Evolutionary conservation across 164 flowering plant genomes (phyloP), one percentile per base, ranked within the genome.

Genomic region (Sedum album): DNA sequence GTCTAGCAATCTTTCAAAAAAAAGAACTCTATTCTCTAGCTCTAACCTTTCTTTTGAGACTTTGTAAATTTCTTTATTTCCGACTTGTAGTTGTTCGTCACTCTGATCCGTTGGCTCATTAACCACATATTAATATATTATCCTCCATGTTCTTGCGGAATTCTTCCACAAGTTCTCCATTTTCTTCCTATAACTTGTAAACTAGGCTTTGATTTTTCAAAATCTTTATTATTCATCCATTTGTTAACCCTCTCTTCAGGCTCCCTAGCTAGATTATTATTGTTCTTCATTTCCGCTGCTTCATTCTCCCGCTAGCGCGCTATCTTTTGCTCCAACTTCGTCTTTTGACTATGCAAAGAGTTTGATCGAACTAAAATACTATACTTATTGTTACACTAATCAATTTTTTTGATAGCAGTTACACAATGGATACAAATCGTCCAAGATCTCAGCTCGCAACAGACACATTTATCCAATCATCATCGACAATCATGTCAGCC

Each of bases 71-170:
- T 35, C 38, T 35, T 35, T 35, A 35, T 35, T 35, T 35, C 7
- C 38, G 7, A 35, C 38, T 3, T 35, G 88, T 25, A 88, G 66
- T 33, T 84, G 84, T 70, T 90, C 96, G 90, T 82, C 8, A 85
- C 82, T 25, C 70, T 69, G 72, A 90, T 84, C 70, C 88, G 81
- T 75, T 75, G 80, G 69, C 69, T 73, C 42, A 82, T 62, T 20
- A 90, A 69, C 1, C 84, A 73, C 41, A 86, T n/a, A n/a, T n/a
- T n/a, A n/a, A n/a, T n/a, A n/a, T 73, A 21, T 81, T 80, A 64
- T 77, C 88, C 74, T 90, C 93, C 38, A 81, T 67, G 61, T 73
- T 72, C 68, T 42, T 80, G 20, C 74, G 69, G 57, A 74, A 75
- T 60, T 83, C 83, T 46, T 78, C 82, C 15, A 74, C 87, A 35